Base-by-base conservation (phyloP, 176 grass and related monocot species). In the Aegilops longissima region DNA sequence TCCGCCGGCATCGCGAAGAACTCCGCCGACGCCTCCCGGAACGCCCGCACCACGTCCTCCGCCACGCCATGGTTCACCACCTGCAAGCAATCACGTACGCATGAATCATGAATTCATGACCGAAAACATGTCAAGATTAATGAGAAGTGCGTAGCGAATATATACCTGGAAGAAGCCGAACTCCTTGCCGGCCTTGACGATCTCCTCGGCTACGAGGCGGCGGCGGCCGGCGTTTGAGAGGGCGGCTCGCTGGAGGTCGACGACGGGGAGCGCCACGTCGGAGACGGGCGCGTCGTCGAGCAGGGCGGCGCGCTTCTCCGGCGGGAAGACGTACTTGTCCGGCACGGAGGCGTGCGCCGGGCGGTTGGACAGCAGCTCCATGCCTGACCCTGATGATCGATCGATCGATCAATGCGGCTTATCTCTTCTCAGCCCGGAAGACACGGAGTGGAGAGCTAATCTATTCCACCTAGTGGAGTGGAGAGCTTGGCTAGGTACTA, bases 121-220 rank as follows among this genome's bases (percentile, higher is more conserved):
- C n/a, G n/a, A n/a, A n/a, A 56, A 7, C 5, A 6, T 56, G 51
- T 18, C 14, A 18, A 54, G 49, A 51, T 51, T 2, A 3, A n/a
- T n/a, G n/a, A n/a, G n/a, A n/a, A n/a, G n/a, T n/a, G n/a, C n/a
- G n/a, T n/a, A n/a, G n/a, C n/a, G n/a, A n/a, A n/a, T n/a, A n/a
- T n/a, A 38, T 38, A 59, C 56, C 71, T 74, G 71, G 40, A 74
- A 74, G 71, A 74, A 74, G 23, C 71, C 71, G 23, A 74, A 74
- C 3, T 49, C 71, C 40, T 74, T 74, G 40, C 71, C 71, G 40
- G 71, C 71, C 6, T 44, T 6, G 40, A 74, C 40, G 12, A 74
- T 74, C 71, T 74, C 71, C 5, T 23, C 40, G 12, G 71, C 71
- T 1, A 74, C 71, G 0, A 24, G 23, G 23, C 71, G 71, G 3